phyloP scores from a whole-genome alignment of 2,329 filamentous ascomycete species.

The Monilinia fructicola region DNA sequence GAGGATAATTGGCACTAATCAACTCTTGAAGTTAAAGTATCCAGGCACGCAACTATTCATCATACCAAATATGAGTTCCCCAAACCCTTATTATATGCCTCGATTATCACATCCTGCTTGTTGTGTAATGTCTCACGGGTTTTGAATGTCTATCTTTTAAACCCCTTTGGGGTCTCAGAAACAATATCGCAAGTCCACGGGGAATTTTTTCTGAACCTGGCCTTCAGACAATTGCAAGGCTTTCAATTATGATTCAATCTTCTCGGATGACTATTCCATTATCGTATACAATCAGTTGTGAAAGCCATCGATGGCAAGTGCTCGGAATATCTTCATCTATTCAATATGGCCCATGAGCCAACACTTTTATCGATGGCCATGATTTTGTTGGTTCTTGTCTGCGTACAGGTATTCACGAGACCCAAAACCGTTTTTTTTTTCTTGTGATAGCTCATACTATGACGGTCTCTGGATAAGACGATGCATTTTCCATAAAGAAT shows the following conservation, averaged over 20 bases:
- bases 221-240: neutral
- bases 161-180: neutral
- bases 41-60: neutral
- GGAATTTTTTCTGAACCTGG: neutral
- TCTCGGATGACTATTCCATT: neutral
- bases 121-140: neutral
- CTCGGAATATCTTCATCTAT: neutral
- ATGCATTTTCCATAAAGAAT: neutral
- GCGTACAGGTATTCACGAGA: neutral
- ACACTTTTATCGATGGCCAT: neutral
- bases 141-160: neutral
- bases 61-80: neutral
- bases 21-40: neutral
- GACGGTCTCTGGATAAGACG: neutral
- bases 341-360: neutral
- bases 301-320: neutral
- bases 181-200: neutral
- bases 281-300: neutral
- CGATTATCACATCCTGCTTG: neutral
- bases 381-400: conserved; percentile 4
- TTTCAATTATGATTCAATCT: neutral
- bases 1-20: neutral
- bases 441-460: neutral
- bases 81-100: neutral
- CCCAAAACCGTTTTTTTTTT: neutral